phyloP scores from a whole-genome alignment of 257 asterid genomes.

The Solanum chmielewskii region DNA sequence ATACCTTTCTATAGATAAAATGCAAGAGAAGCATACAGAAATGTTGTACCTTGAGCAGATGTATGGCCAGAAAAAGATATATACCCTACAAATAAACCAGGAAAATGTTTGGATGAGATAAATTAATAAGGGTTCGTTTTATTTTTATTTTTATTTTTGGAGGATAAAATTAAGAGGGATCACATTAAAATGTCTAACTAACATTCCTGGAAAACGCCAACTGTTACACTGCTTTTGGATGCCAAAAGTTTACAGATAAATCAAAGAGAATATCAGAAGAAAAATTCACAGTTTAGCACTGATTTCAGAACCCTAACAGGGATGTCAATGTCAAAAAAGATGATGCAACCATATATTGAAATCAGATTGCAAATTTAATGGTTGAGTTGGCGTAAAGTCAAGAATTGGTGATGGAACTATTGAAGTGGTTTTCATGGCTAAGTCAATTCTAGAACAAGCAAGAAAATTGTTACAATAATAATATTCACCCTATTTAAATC shows the following conservation, averaged over 20 bases:
- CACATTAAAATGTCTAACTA: not conserved
- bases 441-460: not conserved
- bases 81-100: constrained; percentile 33
- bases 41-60: constrained; percentile 38
- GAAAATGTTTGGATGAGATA: not conserved
- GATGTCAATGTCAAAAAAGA: not conserved
- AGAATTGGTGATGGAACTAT: not conserved
- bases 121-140: not conserved
- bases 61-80: constrained; percentile 41
- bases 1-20: not conserved
- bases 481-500: not conserved
- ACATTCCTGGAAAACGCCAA: not conserved
- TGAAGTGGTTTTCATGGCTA: not conserved
- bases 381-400: not conserved
- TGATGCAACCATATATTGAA: not conserved
- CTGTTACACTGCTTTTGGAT: not conserved
- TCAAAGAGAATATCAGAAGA: not conserved
- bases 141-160: not conserved
- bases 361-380: not conserved
- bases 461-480: no score
- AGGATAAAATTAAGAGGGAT: not conserved
- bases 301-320: not conserved
- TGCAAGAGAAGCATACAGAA: not conserved
- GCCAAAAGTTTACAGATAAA: not conserved
- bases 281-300: not conserved